Base-by-base conservation (phyloP, 2,329 filamentous ascomycete genomes). In the Talaromyces sp. region DNA sequence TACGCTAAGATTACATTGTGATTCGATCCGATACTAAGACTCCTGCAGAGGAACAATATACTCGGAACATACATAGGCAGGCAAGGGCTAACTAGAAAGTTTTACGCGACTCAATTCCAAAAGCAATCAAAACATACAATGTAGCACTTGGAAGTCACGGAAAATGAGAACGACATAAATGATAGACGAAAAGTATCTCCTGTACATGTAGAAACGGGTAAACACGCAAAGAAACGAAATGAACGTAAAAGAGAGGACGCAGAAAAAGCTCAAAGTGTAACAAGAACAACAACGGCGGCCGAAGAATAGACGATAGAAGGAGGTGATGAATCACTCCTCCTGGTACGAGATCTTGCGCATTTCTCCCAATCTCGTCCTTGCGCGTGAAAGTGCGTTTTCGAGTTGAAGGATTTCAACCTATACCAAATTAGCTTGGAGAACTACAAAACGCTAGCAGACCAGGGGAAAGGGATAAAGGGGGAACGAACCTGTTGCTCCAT, bases 341-440 rank as follows among this genome's bases (percentile, higher is more conserved):
- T 90, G 89, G 79, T 97, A 97, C 5, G 90, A 93, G 66, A 96
- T 91, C 86, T 97, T 97, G 75, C 95, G 87, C 95, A 99, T 98
- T 83, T 99, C 95, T 66, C 95, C 93, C 67, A 99, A 81, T 60
- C 92, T 84, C 72, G 89, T 87, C 69, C 93, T 84, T 46, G 95
- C 95, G 35, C 90, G 82, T 8, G 88, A 83, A 42, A 99, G 84
- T 31, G 86, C 80, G 72, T 98, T 99, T 79, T 98, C 93, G 67
- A 99, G 84, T 77, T 98, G 92, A 61, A 98, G 82, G 69, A 99
- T 99, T 79, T 99, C 93, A 73, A 99, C 95, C 92, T 96, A 72
- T 66, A 68, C 6, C 12, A 21, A 58, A 48, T 37, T 39, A 35
- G 44, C 60, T 12, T 54, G 70, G 64, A 70, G 65, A 52, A 58